Evolutionary conservation across 2,329 filamentous ascomycete species (phyloP).

Genomic region (Dryadomyces quercivorus): DNA sequence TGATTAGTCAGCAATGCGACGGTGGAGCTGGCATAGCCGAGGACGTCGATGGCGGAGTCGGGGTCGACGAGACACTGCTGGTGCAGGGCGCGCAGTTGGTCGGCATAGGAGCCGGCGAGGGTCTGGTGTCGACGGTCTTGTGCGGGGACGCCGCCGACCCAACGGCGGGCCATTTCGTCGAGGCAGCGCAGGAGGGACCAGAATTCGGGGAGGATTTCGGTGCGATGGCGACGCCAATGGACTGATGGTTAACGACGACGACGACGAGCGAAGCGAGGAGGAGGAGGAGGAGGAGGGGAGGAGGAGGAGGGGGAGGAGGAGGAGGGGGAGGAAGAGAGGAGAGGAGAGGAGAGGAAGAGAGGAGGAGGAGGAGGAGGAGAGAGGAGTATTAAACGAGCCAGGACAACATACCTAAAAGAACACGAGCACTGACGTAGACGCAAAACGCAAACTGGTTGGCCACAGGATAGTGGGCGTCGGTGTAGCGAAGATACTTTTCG

Average conservation of each 20-base stretch:
- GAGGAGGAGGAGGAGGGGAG: no score
- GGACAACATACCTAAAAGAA: constrained; percentile 11
- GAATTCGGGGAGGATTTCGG: constrained; percentile 15
- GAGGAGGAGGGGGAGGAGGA: no score
- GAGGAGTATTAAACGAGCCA: no score
- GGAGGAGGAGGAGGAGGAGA: no score
- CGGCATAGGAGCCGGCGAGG: constrained; percentile 7
- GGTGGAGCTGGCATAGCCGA: neutral
- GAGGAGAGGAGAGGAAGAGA: no score
- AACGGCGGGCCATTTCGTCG: constrained; percentile 8
- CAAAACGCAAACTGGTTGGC: constrained; percentile 32
- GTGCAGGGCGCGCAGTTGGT: constrained; percentile 5
- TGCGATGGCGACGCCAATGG: neutral
- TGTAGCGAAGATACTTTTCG: constrained; percentile 30
- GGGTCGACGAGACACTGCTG: constrained; percentile 1
- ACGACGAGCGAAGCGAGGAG: neutral
- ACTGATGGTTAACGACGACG: no score
- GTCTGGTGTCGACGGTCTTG: neutral
- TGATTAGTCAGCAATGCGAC: neutral
- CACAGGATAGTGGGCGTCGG: constrained; percentile 16
- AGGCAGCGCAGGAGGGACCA: constrained; percentile 9
- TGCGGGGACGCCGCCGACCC: constrained; percentile 2
- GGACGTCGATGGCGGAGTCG: constrained; percentile 3
- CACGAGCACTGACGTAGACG: constrained; percentile 30
- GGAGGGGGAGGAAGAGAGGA: no score